Conservation (phyloP, 495 filamentous ascomycete genomes). For the Durotheca rogersii region DNA sequence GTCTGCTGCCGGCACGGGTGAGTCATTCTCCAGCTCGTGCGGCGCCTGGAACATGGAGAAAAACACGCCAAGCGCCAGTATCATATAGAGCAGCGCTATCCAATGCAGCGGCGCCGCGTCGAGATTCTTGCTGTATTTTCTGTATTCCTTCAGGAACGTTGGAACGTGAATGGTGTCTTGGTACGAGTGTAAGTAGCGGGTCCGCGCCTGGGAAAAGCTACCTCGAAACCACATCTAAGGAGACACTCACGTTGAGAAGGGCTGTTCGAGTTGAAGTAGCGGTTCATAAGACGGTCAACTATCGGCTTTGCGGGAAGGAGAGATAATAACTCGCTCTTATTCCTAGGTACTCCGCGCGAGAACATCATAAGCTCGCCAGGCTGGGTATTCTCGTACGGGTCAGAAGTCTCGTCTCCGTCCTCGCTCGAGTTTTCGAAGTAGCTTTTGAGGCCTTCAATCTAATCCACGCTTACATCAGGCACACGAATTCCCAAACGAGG, state of each 20-base stretch:
- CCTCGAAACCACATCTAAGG: neutral
- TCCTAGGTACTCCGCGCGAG: slow-evolving; percentile 27
- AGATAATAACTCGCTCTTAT: slow-evolving; percentile 42
- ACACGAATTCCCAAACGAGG: no score
- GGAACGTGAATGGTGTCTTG: slow-evolving; percentile 47
- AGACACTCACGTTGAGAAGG: slow-evolving; percentile 42
- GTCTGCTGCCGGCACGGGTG: slow-evolving; percentile 35
- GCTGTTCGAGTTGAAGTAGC: slow-evolving; percentile 52
- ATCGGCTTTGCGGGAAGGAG: slow-evolving; percentile 42
- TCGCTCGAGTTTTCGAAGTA: slow-evolving; percentile 45
- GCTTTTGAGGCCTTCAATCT: slow-evolving; percentile 50
- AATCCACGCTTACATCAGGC: no score
- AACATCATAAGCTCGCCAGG: slow-evolving; percentile 38
- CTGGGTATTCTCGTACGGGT: slow-evolving; percentile 30
- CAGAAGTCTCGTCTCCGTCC: slow-evolving; percentile 32
- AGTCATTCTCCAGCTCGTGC: slow-evolving; percentile 41
- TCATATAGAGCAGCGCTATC: slow-evolving; percentile 47
- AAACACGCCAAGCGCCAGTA: slow-evolving; percentile 44
- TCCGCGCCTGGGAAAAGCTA: neutral
- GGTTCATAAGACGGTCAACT: slow-evolving; percentile 46
- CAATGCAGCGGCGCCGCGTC: slow-evolving; percentile 40
- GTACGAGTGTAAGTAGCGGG: slow-evolving; percentile 7
- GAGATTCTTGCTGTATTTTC: slow-evolving; percentile 49
- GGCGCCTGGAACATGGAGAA: slow-evolving; percentile 42
- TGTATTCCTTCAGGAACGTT: slow-evolving; percentile 51